Percentiles rank a stretch among this genome's conserved stretches.
These are phyloP conservation scores for Debaryomycetaceae sp. DNA, from an alignment of 1,139 yeast genomes.

Conservation along the genomic window DNA sequence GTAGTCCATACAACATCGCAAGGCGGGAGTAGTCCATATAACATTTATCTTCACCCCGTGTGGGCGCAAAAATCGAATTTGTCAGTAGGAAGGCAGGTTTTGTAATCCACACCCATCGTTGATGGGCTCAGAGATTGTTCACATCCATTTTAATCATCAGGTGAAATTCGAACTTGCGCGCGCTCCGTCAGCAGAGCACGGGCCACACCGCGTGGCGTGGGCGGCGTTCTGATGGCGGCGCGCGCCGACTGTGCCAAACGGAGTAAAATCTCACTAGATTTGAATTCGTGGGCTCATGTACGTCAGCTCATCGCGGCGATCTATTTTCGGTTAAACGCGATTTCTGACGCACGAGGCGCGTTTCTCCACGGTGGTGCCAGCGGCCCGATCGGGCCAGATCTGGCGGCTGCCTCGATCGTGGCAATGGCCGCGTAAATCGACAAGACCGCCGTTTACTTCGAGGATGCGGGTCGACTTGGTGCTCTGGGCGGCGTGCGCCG, in stretches of 20 bases:
- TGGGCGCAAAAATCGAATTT: conserved; percentile 9
- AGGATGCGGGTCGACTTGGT: no score
- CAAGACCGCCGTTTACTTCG: no score
- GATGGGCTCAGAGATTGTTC: conserved; percentile 51
- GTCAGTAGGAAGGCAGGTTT: conserved; percentile 55
- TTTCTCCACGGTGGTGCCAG: no score
- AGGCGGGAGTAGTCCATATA: conserved; percentile 4
- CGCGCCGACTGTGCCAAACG: conserved; percentile 18
- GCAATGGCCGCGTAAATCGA: no score
- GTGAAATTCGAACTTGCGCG: conserved; percentile 26
- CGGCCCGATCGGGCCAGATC: no score
- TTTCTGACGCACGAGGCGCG: no score
- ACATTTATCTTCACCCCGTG: not conserved
- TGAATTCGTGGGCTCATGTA: no score
- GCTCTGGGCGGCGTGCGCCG: no score
- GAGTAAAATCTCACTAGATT: conserved; percentile 10
- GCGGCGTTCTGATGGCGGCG: conserved; percentile 16
- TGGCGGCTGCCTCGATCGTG: no score
- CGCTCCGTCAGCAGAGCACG: conserved; percentile 9
- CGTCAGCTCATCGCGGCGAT: no score
- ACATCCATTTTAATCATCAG: conserved; percentile 50
- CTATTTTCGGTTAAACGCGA: no score
- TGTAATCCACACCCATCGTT: conserved; percentile 42
- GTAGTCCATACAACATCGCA: conserved; percentile 1
- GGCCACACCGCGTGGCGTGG: conserved; percentile 11